Evolutionary conservation across 2,329 filamentous ascomycete genomes (phyloP).

Genomic region (Mollisiaceae sp.): DNA sequence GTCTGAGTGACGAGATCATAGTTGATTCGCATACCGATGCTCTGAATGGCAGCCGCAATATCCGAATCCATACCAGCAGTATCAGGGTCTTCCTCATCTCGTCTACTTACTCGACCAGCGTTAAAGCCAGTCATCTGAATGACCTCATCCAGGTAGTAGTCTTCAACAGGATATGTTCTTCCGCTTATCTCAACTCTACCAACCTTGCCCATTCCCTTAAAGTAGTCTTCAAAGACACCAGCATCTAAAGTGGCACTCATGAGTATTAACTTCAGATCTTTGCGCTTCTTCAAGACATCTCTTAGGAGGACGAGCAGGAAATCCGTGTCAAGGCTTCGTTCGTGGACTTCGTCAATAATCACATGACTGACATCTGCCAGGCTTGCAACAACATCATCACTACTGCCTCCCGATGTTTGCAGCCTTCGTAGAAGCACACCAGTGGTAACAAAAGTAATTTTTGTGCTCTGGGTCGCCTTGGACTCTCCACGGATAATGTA

Average conservation of each 20-base stretch:
- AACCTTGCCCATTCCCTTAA: conserved; percentile 72
- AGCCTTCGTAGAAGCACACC: conserved; percentile 88
- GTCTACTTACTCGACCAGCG: conserved; percentile 46
- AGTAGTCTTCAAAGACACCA: conserved; percentile 82
- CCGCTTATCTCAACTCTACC: conserved; percentile 86
- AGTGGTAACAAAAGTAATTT: conserved; percentile 94
- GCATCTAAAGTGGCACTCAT: conserved; percentile 98
- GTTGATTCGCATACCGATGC: conserved; percentile 83
- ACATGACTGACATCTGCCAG: conserved; percentile 92
- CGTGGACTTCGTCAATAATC: conserved; percentile 95
- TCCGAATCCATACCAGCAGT: conserved; percentile 55
- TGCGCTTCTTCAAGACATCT: conserved; percentile 75
- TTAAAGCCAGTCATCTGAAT: conserved; percentile 78
- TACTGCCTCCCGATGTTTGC: conserved; percentile 84
- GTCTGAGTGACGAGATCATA: conserved; percentile 85
- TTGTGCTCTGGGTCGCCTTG: conserved; percentile 73
- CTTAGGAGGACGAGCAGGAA: conserved; percentile 88
- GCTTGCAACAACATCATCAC: conserved; percentile 80
- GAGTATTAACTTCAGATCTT: conserved; percentile 85
- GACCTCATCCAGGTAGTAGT: conserved; percentile 89
- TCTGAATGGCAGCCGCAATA: conserved; percentile 74
- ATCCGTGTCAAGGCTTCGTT: conserved; percentile 92
- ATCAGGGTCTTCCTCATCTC: conserved; percentile 50
- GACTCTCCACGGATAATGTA: conserved; percentile 93
- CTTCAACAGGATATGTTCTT: conserved; percentile 86